These are phyloP conservation scores for Lactifluus piperatus DNA, from an alignment of 768 basidiomycete genomes.

Conservation along the genomic window DNA sequence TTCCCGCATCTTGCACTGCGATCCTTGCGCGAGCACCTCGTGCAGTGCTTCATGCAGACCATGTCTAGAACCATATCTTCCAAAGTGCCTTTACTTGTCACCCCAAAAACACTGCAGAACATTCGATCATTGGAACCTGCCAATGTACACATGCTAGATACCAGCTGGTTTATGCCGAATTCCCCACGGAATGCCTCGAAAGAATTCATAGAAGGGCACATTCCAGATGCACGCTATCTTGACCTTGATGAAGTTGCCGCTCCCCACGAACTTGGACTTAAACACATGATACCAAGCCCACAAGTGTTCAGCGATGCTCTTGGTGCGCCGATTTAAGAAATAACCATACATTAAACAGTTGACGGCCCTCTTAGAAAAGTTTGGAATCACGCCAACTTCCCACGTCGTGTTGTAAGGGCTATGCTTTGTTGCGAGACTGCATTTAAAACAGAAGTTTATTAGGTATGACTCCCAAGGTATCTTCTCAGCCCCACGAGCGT, in stretches of 20 bases:
- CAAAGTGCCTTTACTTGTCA: constrained; percentile 26
- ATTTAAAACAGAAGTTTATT: constrained; percentile 10
- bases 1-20: not conserved
- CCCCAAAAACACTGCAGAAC: constrained; percentile 26
- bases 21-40: not conserved
- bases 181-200: constrained; percentile 56
- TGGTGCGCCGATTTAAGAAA: constrained; percentile 40
- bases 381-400: constrained; percentile 64
- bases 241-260: constrained; percentile 76
- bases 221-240: constrained; percentile 66
- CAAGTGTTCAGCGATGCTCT: constrained; percentile 70
- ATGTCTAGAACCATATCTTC: constrained; percentile 5
- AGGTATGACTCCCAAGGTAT: constrained; percentile 89
- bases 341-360: not conserved
- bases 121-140: constrained; percentile 18
- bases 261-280: constrained; percentile 67
- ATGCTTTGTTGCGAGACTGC: not conserved
- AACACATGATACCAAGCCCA: constrained; percentile 87
- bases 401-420: constrained; percentile 69
- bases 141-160: constrained; percentile 51
- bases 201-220: constrained; percentile 59
- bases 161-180: constrained; percentile 93
- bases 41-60: not conserved
- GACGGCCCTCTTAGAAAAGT: constrained; percentile 40
- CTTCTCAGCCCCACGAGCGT: constrained; percentile 86